phyloP scores from a whole-genome alignment of 2,329 filamentous ascomycete species.

The Aspergillus pseudoviridinutans region DNA sequence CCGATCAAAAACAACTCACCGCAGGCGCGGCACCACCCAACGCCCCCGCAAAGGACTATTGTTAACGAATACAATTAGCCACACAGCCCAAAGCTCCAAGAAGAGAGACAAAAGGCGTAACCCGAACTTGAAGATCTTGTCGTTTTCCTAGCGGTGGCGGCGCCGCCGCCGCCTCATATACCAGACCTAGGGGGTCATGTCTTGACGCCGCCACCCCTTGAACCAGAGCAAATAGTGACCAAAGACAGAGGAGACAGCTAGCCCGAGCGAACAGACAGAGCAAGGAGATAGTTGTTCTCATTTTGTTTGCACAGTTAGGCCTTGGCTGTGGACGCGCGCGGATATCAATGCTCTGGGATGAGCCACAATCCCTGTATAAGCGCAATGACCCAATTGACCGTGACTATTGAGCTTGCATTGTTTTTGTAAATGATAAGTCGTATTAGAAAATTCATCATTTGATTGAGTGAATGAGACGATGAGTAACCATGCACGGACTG shows the following conservation, averaged over 20 bases:
- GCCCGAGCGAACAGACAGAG: neutral
- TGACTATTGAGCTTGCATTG: neutral
- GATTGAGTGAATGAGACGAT: neutral
- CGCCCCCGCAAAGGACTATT: constrained; percentile 3
- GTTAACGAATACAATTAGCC: neutral
- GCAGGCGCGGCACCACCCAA: constrained; percentile 8
- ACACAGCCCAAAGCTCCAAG: neutral
- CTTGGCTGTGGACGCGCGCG: neutral
- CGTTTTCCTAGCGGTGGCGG: constrained; percentile 1
- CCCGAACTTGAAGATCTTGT: neutral
- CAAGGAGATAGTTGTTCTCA: neutral
- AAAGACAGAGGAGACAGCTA: neutral
- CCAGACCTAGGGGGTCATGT: constrained; percentile 2
- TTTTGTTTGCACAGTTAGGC: neutral
- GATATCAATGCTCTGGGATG: neutral
- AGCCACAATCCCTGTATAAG: neutral
- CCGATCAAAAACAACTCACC: constrained; percentile 3
- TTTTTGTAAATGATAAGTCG: neutral
- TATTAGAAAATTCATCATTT: neutral
- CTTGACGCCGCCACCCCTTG: neutral
- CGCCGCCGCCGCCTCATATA: constrained; percentile 1
- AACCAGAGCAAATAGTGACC: neutral
- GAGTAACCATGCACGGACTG: neutral
- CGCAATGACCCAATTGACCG: neutral
- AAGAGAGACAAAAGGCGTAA: neutral